These are phyloP conservation scores for Bipolaris sorokiniana DNA, from an alignment of 2,329 filamentous ascomycete genomes.

Conservation along the genomic window DNA sequence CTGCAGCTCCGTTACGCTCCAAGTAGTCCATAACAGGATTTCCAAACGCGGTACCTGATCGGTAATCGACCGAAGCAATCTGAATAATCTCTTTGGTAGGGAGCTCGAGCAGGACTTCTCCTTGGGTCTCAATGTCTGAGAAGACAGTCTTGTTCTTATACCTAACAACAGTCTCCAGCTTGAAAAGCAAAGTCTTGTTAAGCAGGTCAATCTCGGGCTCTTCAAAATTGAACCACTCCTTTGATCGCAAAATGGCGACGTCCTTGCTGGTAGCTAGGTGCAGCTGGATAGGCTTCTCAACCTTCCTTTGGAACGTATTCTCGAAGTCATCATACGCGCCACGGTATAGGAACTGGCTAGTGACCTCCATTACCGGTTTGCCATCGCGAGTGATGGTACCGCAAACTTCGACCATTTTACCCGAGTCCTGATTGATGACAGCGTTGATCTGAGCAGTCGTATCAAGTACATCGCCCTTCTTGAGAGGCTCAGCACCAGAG, in stretches of 20 bases:
- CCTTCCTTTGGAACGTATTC: constrained; percentile 98
- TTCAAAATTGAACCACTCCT: constrained; percentile 94
- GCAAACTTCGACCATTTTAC: constrained; percentile 99
- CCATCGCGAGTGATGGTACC: constrained; percentile 89
- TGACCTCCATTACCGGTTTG: constrained; percentile 94
- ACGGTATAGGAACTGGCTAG: constrained; percentile 96
- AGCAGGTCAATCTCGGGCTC: constrained; percentile 86
- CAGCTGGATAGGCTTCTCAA: constrained; percentile 92
- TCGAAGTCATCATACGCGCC: constrained; percentile 91
- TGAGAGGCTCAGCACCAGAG: constrained; percentile 89
- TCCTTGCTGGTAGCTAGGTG: constrained; percentile 88
- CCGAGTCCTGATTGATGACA: constrained; percentile 96
- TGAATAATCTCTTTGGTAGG: constrained; percentile 97
- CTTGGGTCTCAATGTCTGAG: constrained; percentile 87
- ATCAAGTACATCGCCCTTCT: constrained; percentile 91
- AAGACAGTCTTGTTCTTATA: constrained; percentile 96
- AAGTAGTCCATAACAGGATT: constrained; percentile 98
- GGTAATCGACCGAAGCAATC: constrained; percentile 96
- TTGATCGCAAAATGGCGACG: constrained; percentile 89
- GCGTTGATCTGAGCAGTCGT: constrained; percentile 97
- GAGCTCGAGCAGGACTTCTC: constrained; percentile 90
- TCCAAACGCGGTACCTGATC: constrained; percentile 86
- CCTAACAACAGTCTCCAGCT: constrained; percentile 85
- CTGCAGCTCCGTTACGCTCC: constrained; percentile 84
- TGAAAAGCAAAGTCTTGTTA: constrained; percentile 94